These are phyloP conservation scores for Microdochium bolleyi DNA, from an alignment of 2,329 filamentous ascomycete species.

Conservation along the genomic window DNA sequence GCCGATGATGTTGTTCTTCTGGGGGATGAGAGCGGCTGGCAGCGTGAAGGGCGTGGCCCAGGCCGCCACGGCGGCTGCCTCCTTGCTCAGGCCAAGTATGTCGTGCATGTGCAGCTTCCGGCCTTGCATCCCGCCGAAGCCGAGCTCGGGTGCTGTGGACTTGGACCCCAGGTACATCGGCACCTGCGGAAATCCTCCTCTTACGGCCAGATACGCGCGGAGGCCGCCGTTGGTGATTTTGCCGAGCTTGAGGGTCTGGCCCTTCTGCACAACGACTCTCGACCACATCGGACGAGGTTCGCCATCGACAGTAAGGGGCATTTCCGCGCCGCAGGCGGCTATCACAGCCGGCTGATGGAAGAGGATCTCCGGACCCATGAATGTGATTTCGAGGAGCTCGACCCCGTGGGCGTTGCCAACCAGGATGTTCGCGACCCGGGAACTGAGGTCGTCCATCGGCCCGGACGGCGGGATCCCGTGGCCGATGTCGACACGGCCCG, in stretches of 20 bases:
- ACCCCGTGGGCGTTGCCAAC: conserved; percentile 20
- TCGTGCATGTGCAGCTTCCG: conserved; percentile 1
- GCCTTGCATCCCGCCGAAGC: conserved; percentile 8
- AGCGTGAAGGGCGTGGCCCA: conserved; percentile 6
- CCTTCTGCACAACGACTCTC: conserved; percentile 12
- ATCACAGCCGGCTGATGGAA: conserved; percentile 24
- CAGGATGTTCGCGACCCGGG: conserved; percentile 24
- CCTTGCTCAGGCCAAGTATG: not conserved
- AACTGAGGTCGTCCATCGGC: conserved; percentile 30
- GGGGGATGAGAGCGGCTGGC: conserved; percentile 2
- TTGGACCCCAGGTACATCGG: conserved; percentile 11
- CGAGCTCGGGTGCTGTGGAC: conserved; percentile 9
- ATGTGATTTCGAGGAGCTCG: conserved; percentile 25
- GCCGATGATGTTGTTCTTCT: conserved; percentile 20
- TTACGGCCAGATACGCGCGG: conserved; percentile 25
- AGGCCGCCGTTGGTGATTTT: conserved; percentile 16
- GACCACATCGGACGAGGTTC: conserved; percentile 10
- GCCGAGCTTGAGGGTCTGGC: conserved; percentile 13
- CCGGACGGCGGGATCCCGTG: conserved; percentile 31
- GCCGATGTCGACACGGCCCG: conserved; percentile 21
- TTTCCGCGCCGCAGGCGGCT: conserved; percentile 22
- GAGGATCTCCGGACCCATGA: conserved; percentile 21
- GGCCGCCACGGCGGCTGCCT: not conserved
- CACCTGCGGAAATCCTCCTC: conserved; percentile 24
- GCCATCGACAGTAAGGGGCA: conserved; percentile 16